Conservation (phyloP, 371 early-diverging fungal genomes). For the Mucor circinelloides region DNA sequence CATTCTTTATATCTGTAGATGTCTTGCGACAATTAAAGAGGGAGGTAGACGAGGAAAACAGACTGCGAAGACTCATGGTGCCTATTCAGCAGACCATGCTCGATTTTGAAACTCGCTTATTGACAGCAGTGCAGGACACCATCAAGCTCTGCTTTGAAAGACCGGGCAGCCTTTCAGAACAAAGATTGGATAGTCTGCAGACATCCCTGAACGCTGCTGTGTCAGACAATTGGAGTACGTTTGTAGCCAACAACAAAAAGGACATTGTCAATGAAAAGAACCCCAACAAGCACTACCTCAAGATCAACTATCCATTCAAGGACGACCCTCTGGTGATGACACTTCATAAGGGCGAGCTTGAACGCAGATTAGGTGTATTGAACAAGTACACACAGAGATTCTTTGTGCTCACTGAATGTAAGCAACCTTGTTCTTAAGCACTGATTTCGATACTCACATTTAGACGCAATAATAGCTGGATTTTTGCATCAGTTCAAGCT, state of each 20-base stretch:
- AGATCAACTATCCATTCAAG: slow-evolving; percentile 46
- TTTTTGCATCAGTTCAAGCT: slow-evolving; percentile 43
- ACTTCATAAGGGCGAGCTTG: slow-evolving; percentile 36
- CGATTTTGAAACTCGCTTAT: slow-evolving; percentile 25
- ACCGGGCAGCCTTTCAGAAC: slow-evolving; percentile 12
- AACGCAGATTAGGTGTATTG: slow-evolving; percentile 35
- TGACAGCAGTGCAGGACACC: slow-evolving; percentile 23
- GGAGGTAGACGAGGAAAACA: slow-evolving; percentile 46
- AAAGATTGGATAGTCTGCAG: slow-evolving; percentile 13
- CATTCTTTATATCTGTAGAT: slow-evolving; percentile 20
- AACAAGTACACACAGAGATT: slow-evolving; percentile 35
- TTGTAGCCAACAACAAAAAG: slow-evolving; percentile 33
- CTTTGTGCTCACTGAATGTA: slow-evolving; percentile 44
- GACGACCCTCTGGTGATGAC: slow-evolving; percentile 41
- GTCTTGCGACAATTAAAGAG: slow-evolving; percentile 42
- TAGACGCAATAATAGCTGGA: slow-evolving; percentile 24
- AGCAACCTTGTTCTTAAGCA: not conserved
- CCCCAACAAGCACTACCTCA: slow-evolving; percentile 33
- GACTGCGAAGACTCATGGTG: slow-evolving; percentile 37
- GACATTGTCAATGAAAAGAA: slow-evolving; percentile 34
- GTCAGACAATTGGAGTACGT: slow-evolving; percentile 25
- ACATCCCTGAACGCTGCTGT: slow-evolving; percentile 18
- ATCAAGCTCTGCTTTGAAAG: slow-evolving; percentile 27
- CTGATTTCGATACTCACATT: not conserved
- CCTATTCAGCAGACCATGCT: slow-evolving; percentile 31